A percentile compares a stretch with the other conserved stretches of the same genome.
Evolutionary conservation across 108 stramenopile genomes (phyloP).

Genomic region (Fragilaria crotonensis): DNA sequence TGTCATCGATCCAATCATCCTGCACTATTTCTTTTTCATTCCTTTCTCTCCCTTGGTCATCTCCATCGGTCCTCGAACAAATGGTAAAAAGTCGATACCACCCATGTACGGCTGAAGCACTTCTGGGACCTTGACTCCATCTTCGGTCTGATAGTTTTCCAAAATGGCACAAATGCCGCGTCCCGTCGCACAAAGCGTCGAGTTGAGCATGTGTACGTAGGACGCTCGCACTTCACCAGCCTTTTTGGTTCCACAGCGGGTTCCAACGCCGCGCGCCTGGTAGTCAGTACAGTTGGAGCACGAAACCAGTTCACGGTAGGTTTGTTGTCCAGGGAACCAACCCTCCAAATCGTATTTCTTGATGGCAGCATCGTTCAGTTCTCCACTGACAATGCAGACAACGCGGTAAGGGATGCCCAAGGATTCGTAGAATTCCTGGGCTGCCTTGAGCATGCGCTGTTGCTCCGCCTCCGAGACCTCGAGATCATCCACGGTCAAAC

Average conservation of each 20-base stretch:
- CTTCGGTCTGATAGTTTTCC: constrained; percentile 95
- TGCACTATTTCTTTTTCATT: constrained; percentile 37
- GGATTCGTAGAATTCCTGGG: constrained; percentile 96
- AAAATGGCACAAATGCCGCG: constrained; percentile 97
- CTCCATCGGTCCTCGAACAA: constrained; percentile 87
- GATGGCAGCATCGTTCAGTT: constrained; percentile 97
- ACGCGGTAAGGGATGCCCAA: constrained; percentile 95
- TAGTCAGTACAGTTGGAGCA: constrained; percentile 99
- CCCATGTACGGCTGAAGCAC: constrained; percentile 97
- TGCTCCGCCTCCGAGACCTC: constrained; percentile 89
- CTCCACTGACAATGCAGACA: constrained; percentile 94
- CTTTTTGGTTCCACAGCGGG: constrained; percentile 89
- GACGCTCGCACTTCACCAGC: constrained; percentile 58
- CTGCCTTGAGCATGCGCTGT: constrained; percentile 76
- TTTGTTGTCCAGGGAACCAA: constrained; percentile 98
- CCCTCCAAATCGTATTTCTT: constrained; percentile 99
- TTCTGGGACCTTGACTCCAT: constrained; percentile 92
- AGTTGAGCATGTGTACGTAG: constrained; percentile 97
- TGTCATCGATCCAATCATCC: too few relatives aligned
- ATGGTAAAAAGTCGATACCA: constrained; percentile 96
- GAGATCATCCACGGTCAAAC: constrained; percentile 89
- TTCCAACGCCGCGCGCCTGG: constrained; percentile 94
- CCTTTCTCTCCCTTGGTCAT: constrained; percentile 77
- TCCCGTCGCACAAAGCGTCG: constrained; percentile 96
- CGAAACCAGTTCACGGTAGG: constrained; percentile 96